Evolutionary conservation across 129 eudicot genomes (phyloP).

Genomic region (Deinandra increscens): DNA sequence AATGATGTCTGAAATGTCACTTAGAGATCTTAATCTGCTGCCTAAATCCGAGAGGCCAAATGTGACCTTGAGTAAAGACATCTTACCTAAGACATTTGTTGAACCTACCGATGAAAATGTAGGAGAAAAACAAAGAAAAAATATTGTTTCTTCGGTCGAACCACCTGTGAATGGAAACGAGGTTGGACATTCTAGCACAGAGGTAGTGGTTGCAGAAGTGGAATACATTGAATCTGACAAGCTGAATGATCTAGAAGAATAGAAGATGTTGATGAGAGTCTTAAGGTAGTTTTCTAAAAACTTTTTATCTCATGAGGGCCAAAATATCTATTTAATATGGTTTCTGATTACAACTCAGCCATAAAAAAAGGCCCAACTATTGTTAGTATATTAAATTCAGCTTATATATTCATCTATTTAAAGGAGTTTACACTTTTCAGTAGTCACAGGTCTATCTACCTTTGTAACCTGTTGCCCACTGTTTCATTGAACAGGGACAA

Average conservation of each 20-base stretch:
- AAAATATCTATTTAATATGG: not conserved
- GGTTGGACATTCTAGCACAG: conserved; percentile 32
- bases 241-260: too few species aligned
- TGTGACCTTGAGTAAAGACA: conserved; percentile 51
- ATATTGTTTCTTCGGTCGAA: conserved; percentile 28
- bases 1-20: conserved; percentile 57
- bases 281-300: too few species aligned
- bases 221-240: too few species aligned
- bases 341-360: not conserved
- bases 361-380: conserved; percentile 4
- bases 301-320: not conserved
- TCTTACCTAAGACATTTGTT: conserved; percentile 34
- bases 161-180: conserved; percentile 34
- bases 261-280: too few species aligned
- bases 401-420: too few species aligned
- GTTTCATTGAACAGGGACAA: conserved; percentile 46
- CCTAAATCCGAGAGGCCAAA: conserved; percentile 52
- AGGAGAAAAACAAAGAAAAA: conserved; percentile 44
- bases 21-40: conserved; percentile 46
- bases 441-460: not conserved
- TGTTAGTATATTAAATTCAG: too few species aligned
- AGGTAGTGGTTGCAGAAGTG: too few species aligned
- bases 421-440: not conserved
- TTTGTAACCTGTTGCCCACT: not conserved
- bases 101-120: conserved; percentile 33